A percentile compares a stretch with the other conserved stretches of the same genome.
Evolutionary conservation across 305 asterid genomes (phyloP).

Genomic region (Solanum aculeatissimum): DNA sequence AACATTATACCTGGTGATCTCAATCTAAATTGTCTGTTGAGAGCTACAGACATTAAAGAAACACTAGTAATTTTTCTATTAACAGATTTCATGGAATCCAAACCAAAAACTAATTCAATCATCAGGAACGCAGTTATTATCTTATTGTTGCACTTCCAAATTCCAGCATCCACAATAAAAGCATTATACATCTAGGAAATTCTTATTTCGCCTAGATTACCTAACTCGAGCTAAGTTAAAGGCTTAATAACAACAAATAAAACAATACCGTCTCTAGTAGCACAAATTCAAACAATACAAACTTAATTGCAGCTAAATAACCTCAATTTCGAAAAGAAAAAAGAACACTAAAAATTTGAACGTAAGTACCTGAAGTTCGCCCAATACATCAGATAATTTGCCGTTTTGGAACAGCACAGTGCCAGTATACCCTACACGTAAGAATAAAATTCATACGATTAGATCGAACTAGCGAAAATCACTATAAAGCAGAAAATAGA

Average conservation of each 20-base stretch:
- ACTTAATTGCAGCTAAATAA: background rate
- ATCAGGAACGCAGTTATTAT: background rate
- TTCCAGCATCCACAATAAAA: background rate
- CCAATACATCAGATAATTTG: conserved; percentile 65
- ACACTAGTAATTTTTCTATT: background rate
- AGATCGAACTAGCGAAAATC: conserved; percentile 3
- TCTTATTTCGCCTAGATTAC: background rate
- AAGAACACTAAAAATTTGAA: background rate
- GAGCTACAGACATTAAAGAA: background rate
- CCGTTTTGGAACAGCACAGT: conserved; percentile 61
- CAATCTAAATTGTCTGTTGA: background rate
- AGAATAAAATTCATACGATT: background rate
- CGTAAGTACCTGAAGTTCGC: conserved; percentile 60
- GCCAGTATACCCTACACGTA: conserved; percentile 58
- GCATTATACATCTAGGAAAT: background rate
- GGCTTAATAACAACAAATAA: background rate
- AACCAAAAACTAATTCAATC: background rate
- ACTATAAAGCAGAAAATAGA: background rate
- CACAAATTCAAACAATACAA: background rate
- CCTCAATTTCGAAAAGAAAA: background rate
- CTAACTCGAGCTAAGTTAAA: background rate
- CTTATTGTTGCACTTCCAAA: background rate
- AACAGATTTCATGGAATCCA: background rate
- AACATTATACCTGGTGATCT: background rate
- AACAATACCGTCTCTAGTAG: background rate